phyloP scores from a whole-genome alignment of 2,329 filamentous ascomycete species.

The Fusarium sp. region DNA sequence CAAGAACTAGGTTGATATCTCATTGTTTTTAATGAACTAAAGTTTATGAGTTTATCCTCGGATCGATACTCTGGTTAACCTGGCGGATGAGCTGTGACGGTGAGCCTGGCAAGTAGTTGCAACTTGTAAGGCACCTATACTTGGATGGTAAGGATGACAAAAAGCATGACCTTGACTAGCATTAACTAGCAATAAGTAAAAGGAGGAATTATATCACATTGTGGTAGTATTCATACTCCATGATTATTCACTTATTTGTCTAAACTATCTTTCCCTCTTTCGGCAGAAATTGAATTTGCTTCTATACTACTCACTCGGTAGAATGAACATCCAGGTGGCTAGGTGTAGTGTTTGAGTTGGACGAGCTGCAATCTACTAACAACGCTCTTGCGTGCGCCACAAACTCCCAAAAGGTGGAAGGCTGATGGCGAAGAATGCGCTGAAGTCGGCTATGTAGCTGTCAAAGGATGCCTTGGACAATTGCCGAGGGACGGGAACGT shows the following conservation, averaged over 20 bases:
- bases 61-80: background rate
- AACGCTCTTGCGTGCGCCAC: background rate
- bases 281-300: background rate
- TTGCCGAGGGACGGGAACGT: background rate
- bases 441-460: background rate
- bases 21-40: background rate
- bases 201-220: background rate
- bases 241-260: background rate
- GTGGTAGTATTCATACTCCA: background rate
- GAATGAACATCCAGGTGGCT: background rate
- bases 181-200: background rate
- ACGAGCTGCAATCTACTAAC: background rate
- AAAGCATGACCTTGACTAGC: background rate
- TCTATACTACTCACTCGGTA: background rate
- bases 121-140: background rate
- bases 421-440: background rate
- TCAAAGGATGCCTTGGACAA: background rate
- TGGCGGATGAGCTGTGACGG: background rate
- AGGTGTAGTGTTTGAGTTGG: background rate
- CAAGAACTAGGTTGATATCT: background rate
- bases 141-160: background rate
- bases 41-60: background rate
- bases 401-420: background rate
- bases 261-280: background rate
- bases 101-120: background rate